Percentiles rank a stretch among this genome's conserved stretches.
Conservation (phyloP, 2,329 filamentous ascomycete species). For the Periconia macrospinosa region DNA sequence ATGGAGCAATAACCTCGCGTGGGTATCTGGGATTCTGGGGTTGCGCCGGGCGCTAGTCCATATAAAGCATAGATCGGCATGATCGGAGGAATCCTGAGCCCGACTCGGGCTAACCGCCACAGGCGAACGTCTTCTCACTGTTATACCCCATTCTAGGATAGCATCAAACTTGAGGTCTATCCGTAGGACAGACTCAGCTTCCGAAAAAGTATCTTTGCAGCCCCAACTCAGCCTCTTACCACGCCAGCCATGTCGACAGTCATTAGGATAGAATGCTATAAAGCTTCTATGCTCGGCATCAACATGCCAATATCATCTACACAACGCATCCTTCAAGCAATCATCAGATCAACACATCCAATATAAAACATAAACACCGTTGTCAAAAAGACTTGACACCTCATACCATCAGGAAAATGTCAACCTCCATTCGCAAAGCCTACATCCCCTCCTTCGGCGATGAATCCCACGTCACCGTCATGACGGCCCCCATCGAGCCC, state of each 20-base stretch:
- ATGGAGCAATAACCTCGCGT: too few relatives aligned
- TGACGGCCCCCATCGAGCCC: slow-evolving; percentile 40
- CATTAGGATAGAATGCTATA: neutral
- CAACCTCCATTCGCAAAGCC: slow-evolving; percentile 48
- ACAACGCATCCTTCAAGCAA: too few relatives aligned
- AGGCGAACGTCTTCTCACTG: neutral
- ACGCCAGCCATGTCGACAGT: neutral
- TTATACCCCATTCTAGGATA: neutral
- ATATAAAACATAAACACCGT: too few relatives aligned
- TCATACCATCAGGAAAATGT: slow-evolving; percentile 12
- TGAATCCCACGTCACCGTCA: slow-evolving; percentile 40
- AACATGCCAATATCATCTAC: neutral
- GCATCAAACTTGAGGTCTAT: too few relatives aligned
- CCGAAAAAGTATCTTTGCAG: neutral
- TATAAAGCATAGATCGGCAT: too few relatives aligned
- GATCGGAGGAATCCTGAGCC: neutral
- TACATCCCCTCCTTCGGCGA: slow-evolving; percentile 50
- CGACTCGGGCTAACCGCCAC: neutral
- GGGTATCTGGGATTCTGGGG: too few relatives aligned
- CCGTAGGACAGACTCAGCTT: neutral
- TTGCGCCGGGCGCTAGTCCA: too few relatives aligned
- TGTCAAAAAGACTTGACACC: too few relatives aligned
- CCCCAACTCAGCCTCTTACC: too few relatives aligned
- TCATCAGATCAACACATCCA: too few relatives aligned
- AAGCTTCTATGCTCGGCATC: neutral